Evolutionary conservation across 495 filamentous ascomycete genomes (phyloP), one percentile per base, ranked within the genome.

Genomic region (Xylaria venustula): DNA sequence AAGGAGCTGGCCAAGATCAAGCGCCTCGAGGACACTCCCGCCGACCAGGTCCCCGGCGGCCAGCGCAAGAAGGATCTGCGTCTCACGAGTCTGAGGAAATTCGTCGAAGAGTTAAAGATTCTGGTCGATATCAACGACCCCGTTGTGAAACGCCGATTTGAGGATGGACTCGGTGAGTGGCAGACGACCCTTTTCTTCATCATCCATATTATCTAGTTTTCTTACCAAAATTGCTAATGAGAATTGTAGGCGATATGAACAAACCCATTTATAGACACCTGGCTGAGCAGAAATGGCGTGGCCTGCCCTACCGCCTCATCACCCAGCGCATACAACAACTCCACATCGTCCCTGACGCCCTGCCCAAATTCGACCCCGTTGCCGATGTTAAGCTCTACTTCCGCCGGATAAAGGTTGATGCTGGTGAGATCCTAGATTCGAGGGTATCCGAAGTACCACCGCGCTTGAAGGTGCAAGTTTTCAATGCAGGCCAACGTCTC

Each of bases 231-330:
- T 25, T 63, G 44, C 71, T 73, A 67, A 76, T 44, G 26, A 2
- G 37, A 3, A 36, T 23, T 22, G 22, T 52, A 97, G 92, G 90
- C 50, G 91, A 97, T 70, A 93, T 97, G 93, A 88, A 85, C 76
- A 94, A 96, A 74, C 95, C 94, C 37, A 90, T 99, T 71, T 99
- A 99, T 80, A 91, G 93, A 40, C 87, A 88, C 71, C 85, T 98
- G 48, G 89, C 93, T 54, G 83, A 97, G 71, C 78, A 79, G 55
- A 90, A 93, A 79, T 99, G 95, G 95, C 84, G 88, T 60, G 65
- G 67, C 52, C 64, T 78, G 64, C 81, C 87, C 63, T 90, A 92
- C 76, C 85, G 87, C 62, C 77, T 97, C 59, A 81, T 96, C 48
- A 81, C 87, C 62, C 95, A 99, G 77, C 87, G 94, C 67, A 88